Percentiles rank a stretch among this genome's conserved stretches.
phyloP scores from a whole-genome alignment of 2,329 filamentous ascomycete species.

The Plenodomus tracheiphilus region DNA sequence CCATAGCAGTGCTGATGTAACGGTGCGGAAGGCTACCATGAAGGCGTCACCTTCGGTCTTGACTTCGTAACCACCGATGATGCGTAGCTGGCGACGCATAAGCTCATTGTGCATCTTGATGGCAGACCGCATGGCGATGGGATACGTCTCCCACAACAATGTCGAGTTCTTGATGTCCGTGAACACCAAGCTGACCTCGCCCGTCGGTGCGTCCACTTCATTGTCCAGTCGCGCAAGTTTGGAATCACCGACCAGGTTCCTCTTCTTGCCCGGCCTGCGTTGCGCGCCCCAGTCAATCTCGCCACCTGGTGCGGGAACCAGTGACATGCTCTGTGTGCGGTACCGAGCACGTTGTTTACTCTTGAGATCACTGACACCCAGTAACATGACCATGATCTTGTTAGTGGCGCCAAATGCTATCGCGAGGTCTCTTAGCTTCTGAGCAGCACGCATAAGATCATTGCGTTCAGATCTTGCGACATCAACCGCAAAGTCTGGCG shows the following conservation, averaged over 20 bases:
- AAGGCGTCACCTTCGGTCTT: constrained; percentile 99
- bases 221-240: constrained; percentile 83
- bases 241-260: constrained; percentile 72
- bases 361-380: constrained; percentile 89
- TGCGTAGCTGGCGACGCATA: constrained; percentile 88
- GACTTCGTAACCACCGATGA: constrained; percentile 96
- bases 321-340: constrained; percentile 81
- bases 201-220: constrained; percentile 88
- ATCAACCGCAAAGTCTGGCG: constrained; percentile 87
- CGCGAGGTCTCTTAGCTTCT: constrained; percentile 90
- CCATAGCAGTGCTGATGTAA: constrained; percentile 92
- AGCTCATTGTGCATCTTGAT: constrained; percentile 98
- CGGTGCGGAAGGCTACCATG: constrained; percentile 97
- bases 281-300: constrained; percentile 70
- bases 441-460: constrained; percentile 92
- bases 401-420: constrained; percentile 92
- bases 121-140: constrained; percentile 91
- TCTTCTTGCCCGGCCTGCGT: constrained; percentile 62
- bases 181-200: constrained; percentile 91
- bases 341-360: constrained; percentile 76
- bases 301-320: constrained; percentile 72
- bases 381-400: constrained; percentile 99
- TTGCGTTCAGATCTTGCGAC: constrained; percentile 82
- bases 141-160: constrained; percentile 91
- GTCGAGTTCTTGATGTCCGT: constrained; percentile 99